Conservation (phyloP, 1,139 yeast species). For the Casaregolazyma suthepensis region DNA sequence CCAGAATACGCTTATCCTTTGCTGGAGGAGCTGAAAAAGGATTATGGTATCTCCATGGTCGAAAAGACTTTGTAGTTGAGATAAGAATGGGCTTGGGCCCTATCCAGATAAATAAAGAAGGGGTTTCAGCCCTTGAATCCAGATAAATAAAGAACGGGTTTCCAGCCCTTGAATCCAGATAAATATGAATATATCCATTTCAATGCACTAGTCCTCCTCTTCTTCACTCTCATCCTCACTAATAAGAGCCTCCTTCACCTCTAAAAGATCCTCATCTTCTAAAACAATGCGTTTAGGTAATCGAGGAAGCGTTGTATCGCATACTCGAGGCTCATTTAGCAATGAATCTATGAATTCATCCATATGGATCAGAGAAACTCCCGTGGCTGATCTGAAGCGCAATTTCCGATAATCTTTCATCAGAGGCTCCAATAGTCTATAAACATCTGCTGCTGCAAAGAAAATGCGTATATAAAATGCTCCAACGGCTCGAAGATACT, state of each 20-base stretch:
- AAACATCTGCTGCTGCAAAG: conserved; percentile 42
- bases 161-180: no score
- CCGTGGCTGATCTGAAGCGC: conserved; percentile 28
- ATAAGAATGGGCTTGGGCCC: neutral
- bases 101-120: neutral
- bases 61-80: conserved; percentile 53
- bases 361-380: conserved; percentile 40
- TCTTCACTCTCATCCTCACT: conserved; percentile 21
- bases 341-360: conserved; percentile 59
- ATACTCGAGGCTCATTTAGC: conserved; percentile 44
- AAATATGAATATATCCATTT: no score
- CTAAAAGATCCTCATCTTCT: conserved; percentile 37
- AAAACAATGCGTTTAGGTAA: conserved; percentile 39
- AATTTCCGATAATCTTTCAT: conserved; percentile 52
- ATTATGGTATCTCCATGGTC: conserved; percentile 76
- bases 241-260: conserved; percentile 32
- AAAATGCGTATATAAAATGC: conserved; percentile 54
- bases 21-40: conserved; percentile 85
- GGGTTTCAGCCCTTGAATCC: neutral
- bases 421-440: conserved; percentile 46
- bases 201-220: no score
- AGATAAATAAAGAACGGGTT: no score
- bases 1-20: conserved; percentile 86
- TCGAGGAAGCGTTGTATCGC: conserved; percentile 58
- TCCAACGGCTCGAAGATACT: conserved; percentile 58